Evolutionary conservation across 2,329 filamentous ascomycete genomes (phyloP), one percentile per base, ranked within the genome.

Genomic region (Stenocarpella maydis): DNA sequence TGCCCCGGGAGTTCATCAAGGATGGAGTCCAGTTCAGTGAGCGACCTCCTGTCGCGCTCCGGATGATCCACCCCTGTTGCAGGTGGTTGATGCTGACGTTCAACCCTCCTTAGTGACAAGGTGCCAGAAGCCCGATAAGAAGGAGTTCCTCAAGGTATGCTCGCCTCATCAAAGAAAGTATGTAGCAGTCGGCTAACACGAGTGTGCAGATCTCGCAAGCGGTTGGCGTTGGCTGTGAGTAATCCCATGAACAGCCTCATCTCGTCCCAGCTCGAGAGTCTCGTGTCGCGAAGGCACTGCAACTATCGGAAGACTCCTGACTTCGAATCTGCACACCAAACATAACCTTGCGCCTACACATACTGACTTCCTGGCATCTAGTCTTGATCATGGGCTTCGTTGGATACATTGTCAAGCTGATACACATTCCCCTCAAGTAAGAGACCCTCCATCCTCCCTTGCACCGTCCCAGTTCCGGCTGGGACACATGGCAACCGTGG

Each of bases 361-460:
- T 63, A 43, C 67, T 71, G 45, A 69, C 53, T n/a, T 43, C 31
- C n/a, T 41, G 17, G 19, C 10, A 41, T 26, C 14, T 39, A 71
- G 69, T 92, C 81, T 79, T 92, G 72, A 86, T 91, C 80, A 91
- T 91, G 89, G 89, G 89, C 72, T 87, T 88, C 58, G 90, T 91
- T 69, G 90, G 90, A 72, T 92, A 91, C 80, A 80, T 92, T 72
- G 88, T 92, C 77, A 91, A 92, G 85, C 84, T 92, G 77, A 90
- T 91, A 73, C 89, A 91, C 79, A 90, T 91, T 60, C 90, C 90
- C 72, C 86, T 92, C 73, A 91, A 91, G 58, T 63, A 63, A 63
- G 58, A 47, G n/a, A 15, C n/a, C n/a, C 15, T 7, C 37, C 10
- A 15, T 10, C 26, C 26, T 24, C 9, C 43, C 3, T n/a, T 17